Base-by-base conservation (phyloP, 208 protist species). In the Strigomonas galati region DNA sequence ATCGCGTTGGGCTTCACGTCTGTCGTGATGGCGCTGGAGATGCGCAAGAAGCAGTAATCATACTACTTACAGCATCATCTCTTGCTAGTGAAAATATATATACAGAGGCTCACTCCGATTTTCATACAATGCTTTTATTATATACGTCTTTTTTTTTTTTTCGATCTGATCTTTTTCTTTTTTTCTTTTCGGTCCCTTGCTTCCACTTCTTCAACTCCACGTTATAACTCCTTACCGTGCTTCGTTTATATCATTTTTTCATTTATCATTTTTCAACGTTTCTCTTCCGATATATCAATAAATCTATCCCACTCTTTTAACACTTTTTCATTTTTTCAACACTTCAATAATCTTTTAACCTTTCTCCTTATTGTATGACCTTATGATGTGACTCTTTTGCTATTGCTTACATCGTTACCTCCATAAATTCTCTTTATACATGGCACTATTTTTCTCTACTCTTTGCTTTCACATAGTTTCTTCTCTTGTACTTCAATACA, bases 31-130 rank as follows among this genome's bases (percentile, higher is more conserved):
- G 70, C 70, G 14, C 40, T 69, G 14, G 70, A 64, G 26, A 57
- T 75, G 52, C 62, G 62, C 43, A 68, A 60, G 43, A 73, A 60
- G 58, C 31, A 57, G 59, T 71, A 65, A 48, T 17, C 43, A 48
- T 48, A 48, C 17, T 10, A 10, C 10, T 48, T 17, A 17, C 10
- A 48, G 10, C 14, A n/a, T 48, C 43, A 17, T 10, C 17, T 48
- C 43, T 48, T 17, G 17, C 15, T 49, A 49, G 43, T 49, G 19
- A 49, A 49, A 49, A 49, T 19, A n/a, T 21, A 49, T 21, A 49
- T 21, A 49, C 14, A 49, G 15, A 49, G 43, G 14, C 19, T 49
- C 19, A n/a, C 19, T 49, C 19, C 19, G 14, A 14, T 49, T 14
- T 49, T 49, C 15, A 49, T 49, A n/a, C 43, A n/a, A 49, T 49